These are phyloP conservation scores for Coemansia sp. DNA, from an alignment of 371 early-diverging fungal genomes.

Conservation along the genomic window DNA sequence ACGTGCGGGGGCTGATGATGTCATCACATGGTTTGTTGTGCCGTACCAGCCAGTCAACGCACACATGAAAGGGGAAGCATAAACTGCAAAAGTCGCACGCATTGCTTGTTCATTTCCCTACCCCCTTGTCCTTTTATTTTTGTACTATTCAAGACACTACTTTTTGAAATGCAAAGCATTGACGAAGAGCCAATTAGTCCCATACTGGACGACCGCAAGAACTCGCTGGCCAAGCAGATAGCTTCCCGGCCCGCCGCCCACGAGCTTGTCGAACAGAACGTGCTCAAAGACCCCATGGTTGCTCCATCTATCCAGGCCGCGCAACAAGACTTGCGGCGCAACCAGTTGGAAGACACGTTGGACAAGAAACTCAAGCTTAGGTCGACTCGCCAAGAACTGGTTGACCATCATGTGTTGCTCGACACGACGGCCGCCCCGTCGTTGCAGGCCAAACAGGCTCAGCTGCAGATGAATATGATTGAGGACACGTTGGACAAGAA, in stretches of 20 bases:
- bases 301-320: conserved; percentile 69
- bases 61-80: too few relatives aligned
- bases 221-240: conserved; percentile 16
- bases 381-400: conserved; percentile 67
- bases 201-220: not conserved
- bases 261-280: conserved; percentile 69
- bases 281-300: conserved; percentile 62
- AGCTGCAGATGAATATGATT: conserved; percentile 62
- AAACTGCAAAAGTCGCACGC: too few relatives aligned
- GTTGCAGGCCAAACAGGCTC: conserved; percentile 62
- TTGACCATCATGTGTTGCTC: conserved; percentile 69
- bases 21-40: not conserved
- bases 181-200: conserved; percentile 11
- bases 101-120: not conserved
- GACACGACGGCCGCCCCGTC: conserved; percentile 64
- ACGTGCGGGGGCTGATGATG: conserved; percentile 4
- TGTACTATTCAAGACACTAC: not conserved
- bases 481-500: conserved; percentile 69
- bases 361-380: conserved; percentile 69
- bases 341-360: conserved; percentile 66
- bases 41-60: not conserved
- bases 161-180: not conserved
- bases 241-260: conserved; percentile 45
- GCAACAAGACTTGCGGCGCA: conserved; percentile 62
- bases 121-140: not conserved